phyloP scores from a whole-genome alignment of 805 yeast genomes.

The Myxozyma kluyveri region DNA sequence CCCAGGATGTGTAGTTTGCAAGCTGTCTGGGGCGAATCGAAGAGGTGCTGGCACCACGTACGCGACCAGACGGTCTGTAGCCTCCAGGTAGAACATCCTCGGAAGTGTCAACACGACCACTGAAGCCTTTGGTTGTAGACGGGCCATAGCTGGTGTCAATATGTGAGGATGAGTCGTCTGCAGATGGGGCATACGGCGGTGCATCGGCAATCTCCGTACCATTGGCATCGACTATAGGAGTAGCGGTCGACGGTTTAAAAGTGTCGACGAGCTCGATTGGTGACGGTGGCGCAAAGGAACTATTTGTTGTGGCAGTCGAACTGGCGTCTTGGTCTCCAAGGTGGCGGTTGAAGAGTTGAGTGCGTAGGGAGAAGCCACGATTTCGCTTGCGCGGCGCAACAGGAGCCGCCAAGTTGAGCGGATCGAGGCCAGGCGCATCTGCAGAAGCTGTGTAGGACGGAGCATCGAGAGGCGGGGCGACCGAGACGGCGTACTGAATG shows the following conservation, averaged over 20 bases:
- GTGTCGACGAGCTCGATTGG: constrained; percentile 40
- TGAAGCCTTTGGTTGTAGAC: neutral
- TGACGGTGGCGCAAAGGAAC: constrained; percentile 27
- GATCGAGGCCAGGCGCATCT: constrained; percentile 2
- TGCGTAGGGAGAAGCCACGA: constrained; percentile 64
- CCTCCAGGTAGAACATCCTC: neutral
- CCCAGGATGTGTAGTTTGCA: constrained; percentile 35
- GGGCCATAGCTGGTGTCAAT: neutral
- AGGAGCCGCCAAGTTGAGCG: neutral
- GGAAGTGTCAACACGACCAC: neutral
- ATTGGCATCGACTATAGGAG: too few species aligned
- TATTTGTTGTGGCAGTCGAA: too few species aligned
- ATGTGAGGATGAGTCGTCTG: constrained; percentile 4
- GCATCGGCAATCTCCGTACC: too few species aligned
- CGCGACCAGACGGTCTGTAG: neutral
- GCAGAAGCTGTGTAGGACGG: neutral
- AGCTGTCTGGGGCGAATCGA: constrained; percentile 6
- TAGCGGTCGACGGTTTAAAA: constrained; percentile 32
- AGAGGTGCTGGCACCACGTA: neutral
- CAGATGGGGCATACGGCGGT: too few species aligned
- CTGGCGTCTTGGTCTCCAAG: constrained; percentile 22
- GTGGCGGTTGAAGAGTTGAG: constrained; percentile 57
- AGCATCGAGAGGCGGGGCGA: constrained; percentile 1
- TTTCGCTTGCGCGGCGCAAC: constrained; percentile 9
- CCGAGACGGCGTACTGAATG: neutral